Base-by-base conservation (phyloP, 2,329 filamentous ascomycete genomes). In the Penicillium thymicola region DNA sequence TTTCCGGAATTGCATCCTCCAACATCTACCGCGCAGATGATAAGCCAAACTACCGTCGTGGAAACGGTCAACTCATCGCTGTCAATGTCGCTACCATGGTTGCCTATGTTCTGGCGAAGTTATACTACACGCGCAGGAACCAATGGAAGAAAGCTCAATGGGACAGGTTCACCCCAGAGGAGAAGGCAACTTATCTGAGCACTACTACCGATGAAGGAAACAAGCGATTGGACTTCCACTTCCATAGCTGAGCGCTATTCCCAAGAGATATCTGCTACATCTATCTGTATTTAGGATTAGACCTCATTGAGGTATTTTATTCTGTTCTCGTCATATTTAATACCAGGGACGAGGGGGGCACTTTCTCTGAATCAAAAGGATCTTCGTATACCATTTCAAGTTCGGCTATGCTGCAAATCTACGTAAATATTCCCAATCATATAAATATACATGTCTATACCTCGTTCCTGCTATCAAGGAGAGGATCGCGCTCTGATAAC, bases 1-100 rank as follows among this genome's bases (percentile, higher is more conserved):
- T 58, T 18, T 60, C 56, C 11, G 59, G 56, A 78, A 79, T 81
- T 52, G 72, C 78, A 14, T 70, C 71, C 2, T 61, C 68, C 30
- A 81, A 82, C 60, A 80, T 82, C 54, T 82, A 82, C 62, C 76
- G 80, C 23, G 66, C 78, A 9, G 80, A 82, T 41, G 82, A 85
- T 63, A 75, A 77, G 62, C 82, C 82, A 2, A 68, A 80, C 23
- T 85, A 84, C 59, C 71, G 46, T 7, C 59, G 59, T 14, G 59
- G 59, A n/a, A 60, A 61, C 9, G 18, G 37, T 2, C 72, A 79
- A 10, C 68, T 85, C 7, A 69, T 84, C 10, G 79, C 69, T 0
- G 77, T 84, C 38, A 72, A 74, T 5, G 73, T 71, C 16, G 77
- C 74, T 59, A 83, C 82, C 52, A 76, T 84, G 45, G 68, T 78